Evolutionary conservation across 2,329 filamentous ascomycete genomes (phyloP).

Genomic region (Trichoderma sp.): DNA sequence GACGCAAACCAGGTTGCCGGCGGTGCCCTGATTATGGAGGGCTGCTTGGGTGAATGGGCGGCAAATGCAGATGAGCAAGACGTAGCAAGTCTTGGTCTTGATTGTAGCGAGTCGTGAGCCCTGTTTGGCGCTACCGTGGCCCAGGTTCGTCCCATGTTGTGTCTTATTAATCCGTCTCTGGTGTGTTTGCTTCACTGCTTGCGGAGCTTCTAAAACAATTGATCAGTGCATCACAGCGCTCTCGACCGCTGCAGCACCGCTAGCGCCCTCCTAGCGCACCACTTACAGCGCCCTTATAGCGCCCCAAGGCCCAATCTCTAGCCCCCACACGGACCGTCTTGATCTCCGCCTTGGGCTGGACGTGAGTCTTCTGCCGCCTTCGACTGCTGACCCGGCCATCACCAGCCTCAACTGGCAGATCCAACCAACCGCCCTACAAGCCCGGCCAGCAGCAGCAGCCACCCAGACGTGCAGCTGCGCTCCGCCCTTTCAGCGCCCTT

Average conservation of each 20-base stretch:
- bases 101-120: not conserved
- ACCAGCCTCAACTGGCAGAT: conserved; percentile 21
- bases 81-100: not conserved
- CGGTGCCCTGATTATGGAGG: not conserved
- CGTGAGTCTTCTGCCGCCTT: conserved; percentile 15
- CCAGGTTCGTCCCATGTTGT: not conserved
- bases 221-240: not conserved
- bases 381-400: conserved; percentile 26
- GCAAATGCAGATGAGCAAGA: not conserved
- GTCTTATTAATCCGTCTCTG: not conserved
- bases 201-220: not conserved
- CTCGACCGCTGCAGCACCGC: not conserved
- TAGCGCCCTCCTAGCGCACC: not conserved
- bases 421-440: not conserved
- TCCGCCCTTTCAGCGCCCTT: conserved; percentile 4
- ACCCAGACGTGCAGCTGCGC: conserved; percentile 23
- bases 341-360: conserved; percentile 24
- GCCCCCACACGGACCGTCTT: conserved; percentile 24
- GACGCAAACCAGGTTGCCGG: not conserved
- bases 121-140: not conserved
- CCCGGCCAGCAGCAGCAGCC: not conserved
- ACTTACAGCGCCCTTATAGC: conserved; percentile 1
- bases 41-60: not conserved
- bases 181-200: not conserved
- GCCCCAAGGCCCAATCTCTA: not conserved